Conservation (phyloP, 2,329 filamentous ascomycete genomes). For the Fusarium goolgardi region DNA sequence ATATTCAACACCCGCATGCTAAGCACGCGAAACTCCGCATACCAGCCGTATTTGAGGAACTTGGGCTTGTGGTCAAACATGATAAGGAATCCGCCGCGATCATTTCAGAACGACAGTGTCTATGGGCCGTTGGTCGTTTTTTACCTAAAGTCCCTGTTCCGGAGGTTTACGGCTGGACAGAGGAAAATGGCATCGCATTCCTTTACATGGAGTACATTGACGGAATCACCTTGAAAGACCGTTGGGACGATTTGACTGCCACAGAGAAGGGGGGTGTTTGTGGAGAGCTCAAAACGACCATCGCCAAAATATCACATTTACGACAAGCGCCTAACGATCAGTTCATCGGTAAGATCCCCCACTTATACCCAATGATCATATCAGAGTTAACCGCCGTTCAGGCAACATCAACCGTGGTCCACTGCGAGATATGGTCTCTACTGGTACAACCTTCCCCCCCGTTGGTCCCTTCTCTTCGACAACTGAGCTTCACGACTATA, state of each 20-base stretch:
- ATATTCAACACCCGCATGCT: not conserved
- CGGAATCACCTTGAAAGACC: fast-evolving
- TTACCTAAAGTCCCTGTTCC: not conserved
- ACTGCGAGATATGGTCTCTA: not conserved
- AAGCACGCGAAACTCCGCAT: no score
- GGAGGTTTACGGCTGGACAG: not conserved
- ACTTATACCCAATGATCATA: fast-evolving
- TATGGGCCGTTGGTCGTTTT: not conserved
- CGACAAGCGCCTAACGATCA: fast-evolving
- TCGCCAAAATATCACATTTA: not conserved
- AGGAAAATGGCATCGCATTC: not conserved
- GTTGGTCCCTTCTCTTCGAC: not conserved
- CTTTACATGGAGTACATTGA: not conserved
- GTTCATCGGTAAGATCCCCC: not conserved
- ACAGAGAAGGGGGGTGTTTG: fast-evolving
- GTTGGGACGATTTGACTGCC: not conserved
- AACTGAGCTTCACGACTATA: not conserved
- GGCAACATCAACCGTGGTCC: not conserved
- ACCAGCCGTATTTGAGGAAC: not conserved
- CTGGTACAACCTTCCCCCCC: no score
- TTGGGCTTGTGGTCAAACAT: fast-evolving
- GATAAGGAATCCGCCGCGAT: not conserved
- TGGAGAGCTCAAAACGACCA: not conserved
- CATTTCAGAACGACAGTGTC: not conserved
- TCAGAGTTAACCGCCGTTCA: no score